Percentiles rank a stretch among this genome's conserved stretches.
These are phyloP conservation scores for Solidago caesia DNA, from an alignment of 129 eudicot genomes.

Conservation along the genomic window DNA sequence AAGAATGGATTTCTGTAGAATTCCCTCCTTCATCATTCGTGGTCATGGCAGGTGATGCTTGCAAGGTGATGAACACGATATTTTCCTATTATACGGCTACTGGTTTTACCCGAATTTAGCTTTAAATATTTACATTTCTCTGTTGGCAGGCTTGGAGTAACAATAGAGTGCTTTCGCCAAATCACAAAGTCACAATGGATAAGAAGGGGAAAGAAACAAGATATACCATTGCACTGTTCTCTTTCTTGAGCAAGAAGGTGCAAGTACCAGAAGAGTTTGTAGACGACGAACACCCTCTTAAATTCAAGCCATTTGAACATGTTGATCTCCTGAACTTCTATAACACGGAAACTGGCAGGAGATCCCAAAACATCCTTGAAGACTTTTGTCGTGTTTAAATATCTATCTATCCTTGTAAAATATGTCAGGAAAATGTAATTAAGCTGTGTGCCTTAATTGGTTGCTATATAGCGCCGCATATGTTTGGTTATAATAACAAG, in stretches of 20 bases:
- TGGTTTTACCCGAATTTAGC: background rate
- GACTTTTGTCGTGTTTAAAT: constrained; percentile 70
- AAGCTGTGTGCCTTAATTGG: background rate
- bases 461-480: background rate
- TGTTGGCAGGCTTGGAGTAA: constrained; percentile 74
- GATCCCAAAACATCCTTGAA: constrained; percentile 59
- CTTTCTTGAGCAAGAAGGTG: constrained; percentile 53
- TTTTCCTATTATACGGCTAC: background rate
- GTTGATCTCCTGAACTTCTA: constrained; percentile 65
- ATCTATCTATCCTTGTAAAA: background rate
- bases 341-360: constrained; percentile 53
- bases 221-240: constrained; percentile 57
- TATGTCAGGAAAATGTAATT: too few relatives aligned
- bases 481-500: too few relatives aligned
- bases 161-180: constrained; percentile 59
- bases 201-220: constrained; percentile 51
- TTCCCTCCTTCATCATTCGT: constrained; percentile 64
- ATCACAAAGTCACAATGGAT: constrained; percentile 60
- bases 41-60: constrained; percentile 82
- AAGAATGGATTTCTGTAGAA: constrained; percentile 54
- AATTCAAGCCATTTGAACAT: constrained; percentile 64
- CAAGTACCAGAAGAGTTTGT: constrained; percentile 62
- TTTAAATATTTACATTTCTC: background rate
- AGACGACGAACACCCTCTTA: constrained; percentile 47
- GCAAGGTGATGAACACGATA: constrained; percentile 44